phyloP scores from a whole-genome alignment of 495 filamentous ascomycete species.

The Talaromyces wortmannii region DNA sequence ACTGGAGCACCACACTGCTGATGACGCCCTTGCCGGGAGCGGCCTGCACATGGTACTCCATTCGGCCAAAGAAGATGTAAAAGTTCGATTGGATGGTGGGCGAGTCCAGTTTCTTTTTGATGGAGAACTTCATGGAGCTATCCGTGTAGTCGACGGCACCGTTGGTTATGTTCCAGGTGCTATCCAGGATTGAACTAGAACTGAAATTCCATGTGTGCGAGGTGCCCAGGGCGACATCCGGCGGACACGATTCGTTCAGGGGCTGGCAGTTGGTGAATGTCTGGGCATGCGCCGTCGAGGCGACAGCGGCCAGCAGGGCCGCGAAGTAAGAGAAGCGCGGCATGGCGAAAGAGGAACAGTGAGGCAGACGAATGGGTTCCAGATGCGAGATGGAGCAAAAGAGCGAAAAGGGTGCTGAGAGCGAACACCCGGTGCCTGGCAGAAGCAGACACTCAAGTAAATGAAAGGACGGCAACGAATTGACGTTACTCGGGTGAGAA shows the following conservation, averaged over 20 bases:
- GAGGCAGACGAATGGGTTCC: not conserved
- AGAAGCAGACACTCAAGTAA: not conserved
- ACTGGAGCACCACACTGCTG: conserved; percentile 79
- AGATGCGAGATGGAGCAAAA: not conserved
- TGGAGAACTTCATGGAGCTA: conserved; percentile 61
- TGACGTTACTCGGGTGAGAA: not conserved
- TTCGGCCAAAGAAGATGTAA: conserved; percentile 79
- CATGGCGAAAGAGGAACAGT: not conserved
- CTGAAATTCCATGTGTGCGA: conserved; percentile 56
- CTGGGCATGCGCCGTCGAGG: conserved; percentile 43
- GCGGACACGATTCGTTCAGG: conserved; percentile 54
- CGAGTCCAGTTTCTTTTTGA: conserved; percentile 56
- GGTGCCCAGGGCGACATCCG: conserved; percentile 62
- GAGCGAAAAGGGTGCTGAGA: not conserved
- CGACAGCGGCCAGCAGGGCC: conserved; percentile 14
- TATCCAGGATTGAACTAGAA: conserved; percentile 44
- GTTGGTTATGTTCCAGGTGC: conserved; percentile 57
- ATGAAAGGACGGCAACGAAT: not conserved
- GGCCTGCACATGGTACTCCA: conserved; percentile 65
- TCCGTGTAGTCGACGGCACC: conserved; percentile 48
- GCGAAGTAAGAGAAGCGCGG: not conserved
- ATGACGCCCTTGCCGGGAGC: conserved; percentile 69
- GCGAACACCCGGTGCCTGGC: not conserved
- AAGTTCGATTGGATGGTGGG: conserved; percentile 64
- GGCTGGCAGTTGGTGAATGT: conserved; percentile 64